Percentiles rank a stretch among this genome's conserved stretches.
phyloP scores from a whole-genome alignment of 768 basidiomycete species.

The Psilocybe azurescens region DNA sequence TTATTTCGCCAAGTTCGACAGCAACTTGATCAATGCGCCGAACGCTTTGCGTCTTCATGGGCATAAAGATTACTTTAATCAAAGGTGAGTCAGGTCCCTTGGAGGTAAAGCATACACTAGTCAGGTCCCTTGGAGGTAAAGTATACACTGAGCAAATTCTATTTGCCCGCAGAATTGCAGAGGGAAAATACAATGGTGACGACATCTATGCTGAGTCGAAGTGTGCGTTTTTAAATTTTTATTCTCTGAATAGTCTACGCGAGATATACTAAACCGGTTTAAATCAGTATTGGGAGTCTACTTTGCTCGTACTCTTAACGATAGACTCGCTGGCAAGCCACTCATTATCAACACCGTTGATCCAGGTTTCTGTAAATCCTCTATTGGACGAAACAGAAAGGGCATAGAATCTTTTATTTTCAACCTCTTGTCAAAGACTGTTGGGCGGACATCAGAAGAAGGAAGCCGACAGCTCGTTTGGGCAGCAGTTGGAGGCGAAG shows the following conservation, averaged over 20 bases:
- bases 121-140: constrained; percentile 3
- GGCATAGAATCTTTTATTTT: constrained; percentile 20
- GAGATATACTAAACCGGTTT: too few relatives aligned
- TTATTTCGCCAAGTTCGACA: constrained; percentile 32
- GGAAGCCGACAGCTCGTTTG: constrained; percentile 41
- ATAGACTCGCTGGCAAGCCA: constrained; percentile 29
- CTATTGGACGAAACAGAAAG: constrained; percentile 29
- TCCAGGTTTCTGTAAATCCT: constrained; percentile 47
- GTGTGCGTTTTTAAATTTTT: constrained; percentile 1
- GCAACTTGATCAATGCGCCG: constrained; percentile 28
- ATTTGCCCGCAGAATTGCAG: neutral
- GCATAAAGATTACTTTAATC: constrained; percentile 6
- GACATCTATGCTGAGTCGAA: constrained; percentile 14
- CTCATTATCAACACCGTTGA: constrained; percentile 42
- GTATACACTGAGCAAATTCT: constrained; percentile 22
- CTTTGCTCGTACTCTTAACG: constrained; percentile 41
- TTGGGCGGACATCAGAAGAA: constrained; percentile 42
- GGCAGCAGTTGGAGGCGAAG: constrained; percentile 28
- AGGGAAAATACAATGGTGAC: neutral
- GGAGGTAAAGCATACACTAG: constrained; percentile 24
- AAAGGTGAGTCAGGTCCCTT: neutral
- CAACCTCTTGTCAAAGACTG: constrained; percentile 28
- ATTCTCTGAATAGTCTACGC: too few relatives aligned
- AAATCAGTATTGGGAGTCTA: constrained; percentile 43
- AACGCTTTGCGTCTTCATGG: constrained; percentile 36